phyloP scores from a whole-genome alignment of 2,329 filamentous ascomycete species.

The Fusarium albidum region DNA sequence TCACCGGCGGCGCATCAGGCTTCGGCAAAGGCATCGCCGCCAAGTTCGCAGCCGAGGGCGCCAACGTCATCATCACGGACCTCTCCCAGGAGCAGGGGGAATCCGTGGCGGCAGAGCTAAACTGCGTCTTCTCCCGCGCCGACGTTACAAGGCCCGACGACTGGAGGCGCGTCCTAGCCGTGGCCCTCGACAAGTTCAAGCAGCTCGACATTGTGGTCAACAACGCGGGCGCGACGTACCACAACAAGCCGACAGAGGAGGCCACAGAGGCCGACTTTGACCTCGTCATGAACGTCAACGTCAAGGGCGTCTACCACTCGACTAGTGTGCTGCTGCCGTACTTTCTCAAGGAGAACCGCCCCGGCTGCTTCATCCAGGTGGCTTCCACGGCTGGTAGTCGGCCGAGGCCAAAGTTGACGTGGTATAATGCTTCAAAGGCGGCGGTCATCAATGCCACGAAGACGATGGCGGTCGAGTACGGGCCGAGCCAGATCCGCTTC shows the following conservation, averaged over 20 bases:
- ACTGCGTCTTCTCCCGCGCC: constrained; percentile 51
- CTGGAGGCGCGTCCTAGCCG: constrained; percentile 60
- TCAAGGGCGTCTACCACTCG: constrained; percentile 71
- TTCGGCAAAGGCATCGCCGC: constrained; percentile 49
- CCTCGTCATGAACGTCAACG: constrained; percentile 72
- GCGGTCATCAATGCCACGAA: constrained; percentile 69
- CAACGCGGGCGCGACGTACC: constrained; percentile 67
- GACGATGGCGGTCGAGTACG: constrained; percentile 75
- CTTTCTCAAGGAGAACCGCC: constrained; percentile 63
- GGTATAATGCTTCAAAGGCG: constrained; percentile 76
- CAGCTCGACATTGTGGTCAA: constrained; percentile 67
- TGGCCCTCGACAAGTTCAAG: constrained; percentile 56
- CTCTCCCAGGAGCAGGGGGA: constrained; percentile 62
- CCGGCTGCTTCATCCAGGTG: constrained; percentile 71
- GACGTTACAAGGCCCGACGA: constrained; percentile 62
- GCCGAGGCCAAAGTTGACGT: constrained; percentile 69
- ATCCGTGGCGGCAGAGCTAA: constrained; percentile 54
- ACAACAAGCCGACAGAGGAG: constrained; percentile 68
- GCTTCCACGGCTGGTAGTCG: constrained; percentile 67
- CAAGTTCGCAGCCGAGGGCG: constrained; percentile 23
- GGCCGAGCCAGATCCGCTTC: constrained; percentile 75
- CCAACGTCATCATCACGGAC: constrained; percentile 61
- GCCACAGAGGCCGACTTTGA: constrained; percentile 74
- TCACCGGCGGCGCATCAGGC: constrained; percentile 51
- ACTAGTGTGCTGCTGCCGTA: constrained; percentile 67